Conservation (phyloP, 176 grass and related monocot genomes). For the Hordeum marinum region DNA sequence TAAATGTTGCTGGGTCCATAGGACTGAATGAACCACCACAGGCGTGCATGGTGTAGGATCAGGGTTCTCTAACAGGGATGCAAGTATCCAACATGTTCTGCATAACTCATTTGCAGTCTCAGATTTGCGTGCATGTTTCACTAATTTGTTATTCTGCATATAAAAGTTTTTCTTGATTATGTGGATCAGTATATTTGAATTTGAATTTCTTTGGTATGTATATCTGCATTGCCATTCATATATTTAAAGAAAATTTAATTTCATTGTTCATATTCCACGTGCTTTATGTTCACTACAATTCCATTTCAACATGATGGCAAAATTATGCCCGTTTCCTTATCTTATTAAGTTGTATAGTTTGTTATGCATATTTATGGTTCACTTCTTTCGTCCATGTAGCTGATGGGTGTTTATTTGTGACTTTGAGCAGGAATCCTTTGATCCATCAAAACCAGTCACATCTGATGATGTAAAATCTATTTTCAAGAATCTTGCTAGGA, state of each 20-base stretch:
- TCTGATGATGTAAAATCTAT: conserved; percentile 70
- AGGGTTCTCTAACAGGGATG: neutral
- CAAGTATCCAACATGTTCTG: neutral
- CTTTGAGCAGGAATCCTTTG: conserved; percentile 60
- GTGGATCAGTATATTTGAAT: neutral
- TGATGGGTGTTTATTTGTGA: neutral
- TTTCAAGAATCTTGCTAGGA: conserved; percentile 87
- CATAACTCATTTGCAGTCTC: neutral
- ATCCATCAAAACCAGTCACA: conserved; percentile 73
- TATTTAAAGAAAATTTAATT: neutral
- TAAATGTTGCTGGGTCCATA: neutral
- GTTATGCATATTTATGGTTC: neutral
- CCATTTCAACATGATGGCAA: neutral
- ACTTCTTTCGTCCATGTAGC: neutral
- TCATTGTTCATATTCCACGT: neutral
- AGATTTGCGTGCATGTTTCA: neutral
- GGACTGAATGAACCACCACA: neutral
- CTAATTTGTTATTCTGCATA: neutral
- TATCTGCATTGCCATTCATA: neutral
- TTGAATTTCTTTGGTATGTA: neutral
- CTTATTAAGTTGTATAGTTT: neutral
- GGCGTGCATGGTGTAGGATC: neutral
- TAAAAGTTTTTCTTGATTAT: neutral
- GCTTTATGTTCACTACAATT: too few relatives aligned
- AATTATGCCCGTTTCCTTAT: neutral